Evolutionary conservation across 805 yeast genomes (phyloP), one percentile per base, ranked within the genome.

Genomic region (Starmerella floris): DNA sequence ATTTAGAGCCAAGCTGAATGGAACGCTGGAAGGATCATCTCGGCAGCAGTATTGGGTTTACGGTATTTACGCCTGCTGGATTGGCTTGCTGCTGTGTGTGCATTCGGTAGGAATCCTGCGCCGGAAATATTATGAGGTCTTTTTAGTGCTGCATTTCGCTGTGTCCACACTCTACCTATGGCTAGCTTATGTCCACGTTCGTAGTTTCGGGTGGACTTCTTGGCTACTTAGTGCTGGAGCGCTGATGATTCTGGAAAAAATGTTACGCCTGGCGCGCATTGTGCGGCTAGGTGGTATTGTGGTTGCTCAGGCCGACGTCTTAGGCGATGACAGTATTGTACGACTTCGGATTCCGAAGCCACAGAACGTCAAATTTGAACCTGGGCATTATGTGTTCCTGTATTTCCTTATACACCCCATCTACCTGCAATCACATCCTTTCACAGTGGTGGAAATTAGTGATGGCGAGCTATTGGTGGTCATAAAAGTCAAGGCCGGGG

Each of bases 401-500:
- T 25, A 25, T 11, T 25, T 25, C 27, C 47, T 76, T 44, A 63
- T 72, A 35, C 65, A 70, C 17, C 56, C 60, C 3, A 61, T 67
- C 23, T 74, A 77, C 57, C 78, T 77, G 77, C 83, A 79, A 55
- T 72, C 78, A 3, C 84, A 79, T 57, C 87, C 87, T 2, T 79
- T 81, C 60, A 76, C 85, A 2, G 47, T 57, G 13, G 40, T 52
- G n/a, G 37, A 36, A 9, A 13, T 20, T 5, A 36, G 34, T n/a
- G 30, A 23, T 8, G 11, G 27, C 11, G 28, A 36, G 8, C 33
- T 44, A 3, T 20, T 41, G 2, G 28, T 37, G 2, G 48, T 44
- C 15, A 36, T 44, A 20, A 40, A 37, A n/a, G 45, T 39, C 15
- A 44, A 44, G 30, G 16, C 21, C 10, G 48, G 48, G 1, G 37